These are phyloP conservation scores for Aciculosporium take DNA, from an alignment of 2,329 filamentous ascomycete species.

Conservation along the genomic window DNA sequence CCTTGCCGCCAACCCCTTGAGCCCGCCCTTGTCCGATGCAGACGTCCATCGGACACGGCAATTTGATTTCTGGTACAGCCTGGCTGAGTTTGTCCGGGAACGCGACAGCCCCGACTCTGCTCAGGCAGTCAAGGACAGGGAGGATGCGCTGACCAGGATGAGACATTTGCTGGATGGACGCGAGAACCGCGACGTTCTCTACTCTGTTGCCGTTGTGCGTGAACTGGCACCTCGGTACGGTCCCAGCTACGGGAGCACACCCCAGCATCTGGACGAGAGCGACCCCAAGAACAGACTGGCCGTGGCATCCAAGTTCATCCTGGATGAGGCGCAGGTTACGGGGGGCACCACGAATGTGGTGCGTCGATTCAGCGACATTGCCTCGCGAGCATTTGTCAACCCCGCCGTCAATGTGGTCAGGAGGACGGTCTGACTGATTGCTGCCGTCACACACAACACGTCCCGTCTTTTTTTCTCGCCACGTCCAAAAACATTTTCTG, in stretches of 20 bases:
- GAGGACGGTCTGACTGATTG: slow-evolving; percentile 7
- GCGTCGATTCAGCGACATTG: slow-evolving; percentile 55
- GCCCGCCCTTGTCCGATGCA: slow-evolving; percentile 31
- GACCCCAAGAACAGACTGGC: slow-evolving; percentile 52
- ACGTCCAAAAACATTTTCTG: too few species aligned
- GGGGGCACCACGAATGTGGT: slow-evolving; percentile 65
- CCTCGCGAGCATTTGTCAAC: slow-evolving; percentile 42
- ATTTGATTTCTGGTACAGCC: slow-evolving; percentile 67
- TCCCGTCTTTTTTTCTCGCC: background rate
- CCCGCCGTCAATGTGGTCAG: slow-evolving; percentile 34
- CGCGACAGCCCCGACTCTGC: slow-evolving; percentile 42
- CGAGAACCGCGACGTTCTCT: slow-evolving; percentile 82
- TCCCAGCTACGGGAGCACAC: slow-evolving; percentile 41
- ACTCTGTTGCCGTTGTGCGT: slow-evolving; percentile 71
- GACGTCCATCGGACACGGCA: slow-evolving; percentile 46
- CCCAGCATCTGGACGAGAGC: slow-evolving; percentile 49
- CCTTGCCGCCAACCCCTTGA: slow-evolving; percentile 42
- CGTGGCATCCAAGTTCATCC: slow-evolving; percentile 56
- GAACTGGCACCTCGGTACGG: slow-evolving; percentile 55
- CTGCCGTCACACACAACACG: too few species aligned
- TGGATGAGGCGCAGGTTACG: slow-evolving; percentile 45
- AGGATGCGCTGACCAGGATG: slow-evolving; percentile 50
- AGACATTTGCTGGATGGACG: slow-evolving; percentile 61
- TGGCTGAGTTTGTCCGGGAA: slow-evolving; percentile 50
- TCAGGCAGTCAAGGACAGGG: slow-evolving; percentile 36